phyloP scores from a whole-genome alignment of 306 rosid genomes.

The Rosa persica region DNA sequence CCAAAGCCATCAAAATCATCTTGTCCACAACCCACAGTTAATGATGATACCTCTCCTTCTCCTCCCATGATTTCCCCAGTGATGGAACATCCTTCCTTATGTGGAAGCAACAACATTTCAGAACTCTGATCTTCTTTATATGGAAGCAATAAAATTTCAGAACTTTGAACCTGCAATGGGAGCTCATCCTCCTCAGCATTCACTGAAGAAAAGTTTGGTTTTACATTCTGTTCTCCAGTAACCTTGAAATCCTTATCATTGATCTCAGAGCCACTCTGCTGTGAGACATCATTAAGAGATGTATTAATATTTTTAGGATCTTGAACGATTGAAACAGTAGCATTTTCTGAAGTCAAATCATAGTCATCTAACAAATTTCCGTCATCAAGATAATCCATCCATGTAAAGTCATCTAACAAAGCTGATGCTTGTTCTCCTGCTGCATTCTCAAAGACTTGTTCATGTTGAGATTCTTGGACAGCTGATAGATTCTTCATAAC shows the following conservation, averaged over 20 bases:
- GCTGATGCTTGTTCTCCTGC: slow-evolving; percentile 38
- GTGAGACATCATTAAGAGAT: slow-evolving; percentile 30
- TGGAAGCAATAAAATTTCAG: slow-evolving; percentile 62
- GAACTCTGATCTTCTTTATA: slow-evolving; percentile 39
- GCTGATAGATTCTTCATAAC: slow-evolving; percentile 39
- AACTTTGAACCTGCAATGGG: slow-evolving; percentile 70
- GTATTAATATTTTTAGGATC: slow-evolving; percentile 41
- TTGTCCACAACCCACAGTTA: slow-evolving; percentile 50
- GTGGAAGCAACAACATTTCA: slow-evolving; percentile 75
- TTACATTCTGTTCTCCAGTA: slow-evolving; percentile 32
- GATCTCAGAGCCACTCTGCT: slow-evolving; percentile 43
- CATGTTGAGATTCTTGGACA: slow-evolving; percentile 42
- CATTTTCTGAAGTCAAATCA: slow-evolving; percentile 38
- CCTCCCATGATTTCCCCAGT: slow-evolving; percentile 36
- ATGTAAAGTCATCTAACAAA: slow-evolving; percentile 42
- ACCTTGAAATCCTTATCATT: slow-evolving; percentile 29
- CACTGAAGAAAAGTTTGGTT: slow-evolving; percentile 41
- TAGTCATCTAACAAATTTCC: slow-evolving; percentile 34
- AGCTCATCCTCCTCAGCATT: slow-evolving; percentile 67
- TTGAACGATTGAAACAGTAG: slow-evolving; percentile 34
- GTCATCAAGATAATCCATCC: slow-evolving; percentile 82
- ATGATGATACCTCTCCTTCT: slow-evolving; percentile 62
- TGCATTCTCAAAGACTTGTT: slow-evolving; percentile 44
- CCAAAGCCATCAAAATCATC: slow-evolving; percentile 84
- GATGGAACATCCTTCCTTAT: slow-evolving; percentile 57